A percentile compares a stretch with the other conserved stretches of the same genome.
Conservation (phyloP, 2,329 filamentous ascomycete genomes). For the Rhytidhysteron rufulum region DNA sequence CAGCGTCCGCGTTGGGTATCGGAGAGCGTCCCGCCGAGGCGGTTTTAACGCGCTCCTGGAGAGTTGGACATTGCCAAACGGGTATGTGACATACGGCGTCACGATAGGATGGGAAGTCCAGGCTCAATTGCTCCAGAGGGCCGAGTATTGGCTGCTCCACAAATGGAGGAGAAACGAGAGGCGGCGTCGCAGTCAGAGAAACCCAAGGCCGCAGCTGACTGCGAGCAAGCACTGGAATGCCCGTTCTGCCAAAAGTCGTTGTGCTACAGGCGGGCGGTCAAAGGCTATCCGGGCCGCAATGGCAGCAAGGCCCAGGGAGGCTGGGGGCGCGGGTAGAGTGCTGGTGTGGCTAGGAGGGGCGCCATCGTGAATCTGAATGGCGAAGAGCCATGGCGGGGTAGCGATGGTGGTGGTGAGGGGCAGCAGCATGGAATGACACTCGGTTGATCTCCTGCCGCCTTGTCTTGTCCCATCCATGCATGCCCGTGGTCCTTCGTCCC, state of each 20-base stretch:
- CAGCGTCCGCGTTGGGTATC: conserved; percentile 17
- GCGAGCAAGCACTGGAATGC: too few relatives aligned
- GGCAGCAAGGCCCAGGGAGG: not conserved
- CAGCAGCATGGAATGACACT: too few relatives aligned
- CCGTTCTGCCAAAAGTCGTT: conserved; percentile 1
- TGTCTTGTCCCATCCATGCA: too few relatives aligned
- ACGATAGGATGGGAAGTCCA: conserved; percentile 20
- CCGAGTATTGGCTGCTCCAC: conserved; percentile 13
- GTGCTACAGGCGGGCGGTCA: conserved; percentile 5
- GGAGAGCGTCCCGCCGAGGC: conserved; percentile 35
- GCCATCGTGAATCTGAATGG: too few relatives aligned
- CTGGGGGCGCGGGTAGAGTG: too few relatives aligned
- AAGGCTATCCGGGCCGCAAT: conserved; percentile 7
- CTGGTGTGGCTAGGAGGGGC: too few relatives aligned
- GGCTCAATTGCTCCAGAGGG: conserved; percentile 16
- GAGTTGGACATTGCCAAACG: conserved; percentile 8
- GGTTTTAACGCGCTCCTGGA: conserved; percentile 23
- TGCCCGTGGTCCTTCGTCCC: too few relatives aligned
- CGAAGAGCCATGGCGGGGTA: too few relatives aligned
- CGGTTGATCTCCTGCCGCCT: too few relatives aligned
- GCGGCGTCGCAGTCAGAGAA: not conserved
- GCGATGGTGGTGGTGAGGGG: too few relatives aligned
- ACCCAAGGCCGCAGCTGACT: not conserved
- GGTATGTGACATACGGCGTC: not conserved
- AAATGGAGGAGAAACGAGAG: conserved; percentile 4